These are phyloP conservation scores for Cryptococcus sp. DNA, from an alignment of 1,284 basidiomycete genomes.

Conservation along the genomic window DNA sequence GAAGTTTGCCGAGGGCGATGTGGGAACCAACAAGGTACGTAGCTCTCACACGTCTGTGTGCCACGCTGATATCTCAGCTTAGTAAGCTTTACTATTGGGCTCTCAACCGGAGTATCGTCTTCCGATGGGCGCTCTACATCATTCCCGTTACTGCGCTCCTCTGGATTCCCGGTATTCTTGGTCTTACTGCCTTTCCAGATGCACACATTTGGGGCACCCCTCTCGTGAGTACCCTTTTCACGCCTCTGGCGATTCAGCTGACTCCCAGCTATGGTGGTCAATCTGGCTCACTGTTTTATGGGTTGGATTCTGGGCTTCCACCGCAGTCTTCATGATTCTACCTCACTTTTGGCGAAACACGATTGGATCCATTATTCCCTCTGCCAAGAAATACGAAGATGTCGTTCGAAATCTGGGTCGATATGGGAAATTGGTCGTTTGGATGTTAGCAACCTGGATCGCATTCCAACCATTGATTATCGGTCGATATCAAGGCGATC, in stretches of 20 bases:
- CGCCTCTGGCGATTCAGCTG: neutral
- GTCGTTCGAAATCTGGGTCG: slow-evolving; percentile 65
- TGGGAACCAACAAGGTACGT: slow-evolving; percentile 43
- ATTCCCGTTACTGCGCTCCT: slow-evolving; percentile 64
- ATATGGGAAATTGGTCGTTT: slow-evolving; percentile 62
- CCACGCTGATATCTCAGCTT: slow-evolving; percentile 13
- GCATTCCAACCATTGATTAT: slow-evolving; percentile 64
- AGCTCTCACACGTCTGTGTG: neutral
- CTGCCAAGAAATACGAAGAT: slow-evolving; percentile 66
- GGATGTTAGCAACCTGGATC: slow-evolving; percentile 65
- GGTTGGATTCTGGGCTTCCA: slow-evolving; percentile 79
- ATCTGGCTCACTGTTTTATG: slow-evolving; percentile 76
- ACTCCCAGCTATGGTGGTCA: slow-evolving; percentile 67
- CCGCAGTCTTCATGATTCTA: slow-evolving; percentile 61
- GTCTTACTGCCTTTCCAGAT: slow-evolving; percentile 58
- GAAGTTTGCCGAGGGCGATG: slow-evolving; percentile 48
- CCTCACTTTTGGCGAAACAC: slow-evolving; percentile 60
- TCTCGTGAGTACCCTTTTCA: slow-evolving; percentile 46
- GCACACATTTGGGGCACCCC: slow-evolving; percentile 51
- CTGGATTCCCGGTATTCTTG: slow-evolving; percentile 69
- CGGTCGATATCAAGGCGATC: slow-evolving; percentile 29
- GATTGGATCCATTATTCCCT: slow-evolving; percentile 67
- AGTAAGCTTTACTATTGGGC: slow-evolving; percentile 63
- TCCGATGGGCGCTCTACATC: slow-evolving; percentile 76
- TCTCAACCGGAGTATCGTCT: slow-evolving; percentile 69